A percentile compares a stretch with the other conserved stretches of the same genome.
These are phyloP conservation scores for Serendipita indica DNA, from an alignment of 768 basidiomycete genomes.

Conservation along the genomic window DNA sequence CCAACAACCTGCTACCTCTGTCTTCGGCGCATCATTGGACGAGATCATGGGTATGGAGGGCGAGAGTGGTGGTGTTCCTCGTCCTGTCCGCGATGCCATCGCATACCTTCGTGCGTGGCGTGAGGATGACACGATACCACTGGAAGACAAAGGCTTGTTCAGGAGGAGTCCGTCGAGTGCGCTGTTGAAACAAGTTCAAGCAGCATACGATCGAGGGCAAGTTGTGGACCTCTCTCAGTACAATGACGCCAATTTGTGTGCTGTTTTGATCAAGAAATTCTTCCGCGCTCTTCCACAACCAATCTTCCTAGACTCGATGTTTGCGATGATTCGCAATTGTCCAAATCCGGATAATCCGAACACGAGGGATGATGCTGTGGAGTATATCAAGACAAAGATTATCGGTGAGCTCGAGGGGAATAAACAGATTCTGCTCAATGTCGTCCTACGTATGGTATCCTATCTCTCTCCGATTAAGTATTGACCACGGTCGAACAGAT, in stretches of 20 bases:
- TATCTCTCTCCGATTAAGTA: conserved; percentile 14
- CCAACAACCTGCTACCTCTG: conserved; percentile 32
- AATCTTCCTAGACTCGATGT: conserved; percentile 57
- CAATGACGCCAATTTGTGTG: conserved; percentile 63
- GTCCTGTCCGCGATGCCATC: conserved; percentile 62
- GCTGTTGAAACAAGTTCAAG: conserved; percentile 56
- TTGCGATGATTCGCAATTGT: conserved; percentile 51
- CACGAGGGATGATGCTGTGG: conserved; percentile 24
- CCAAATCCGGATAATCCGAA: conserved; percentile 49
- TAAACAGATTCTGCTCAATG: conserved; percentile 44
- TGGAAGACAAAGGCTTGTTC: conserved; percentile 62
- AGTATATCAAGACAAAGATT: conserved; percentile 53
- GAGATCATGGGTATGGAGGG: conserved; percentile 73
- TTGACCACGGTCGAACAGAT: conserved; percentile 30
- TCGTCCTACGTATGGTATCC: conserved; percentile 41
- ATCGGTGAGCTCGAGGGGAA: conserved; percentile 38
- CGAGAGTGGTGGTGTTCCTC: conserved; percentile 69
- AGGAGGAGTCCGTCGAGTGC: conserved; percentile 63
- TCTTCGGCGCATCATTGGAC: conserved; percentile 71
- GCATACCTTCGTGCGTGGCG: conserved; percentile 46
- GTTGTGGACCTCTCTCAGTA: conserved; percentile 24
- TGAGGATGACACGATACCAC: conserved; percentile 21
- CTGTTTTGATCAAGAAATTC: conserved; percentile 77
- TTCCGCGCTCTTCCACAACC: conserved; percentile 66
- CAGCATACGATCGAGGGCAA: conserved; percentile 71